These are phyloP conservation scores for Schrenkiella parvula DNA, from an alignment of 345 rosid species.

Conservation along the genomic window DNA sequence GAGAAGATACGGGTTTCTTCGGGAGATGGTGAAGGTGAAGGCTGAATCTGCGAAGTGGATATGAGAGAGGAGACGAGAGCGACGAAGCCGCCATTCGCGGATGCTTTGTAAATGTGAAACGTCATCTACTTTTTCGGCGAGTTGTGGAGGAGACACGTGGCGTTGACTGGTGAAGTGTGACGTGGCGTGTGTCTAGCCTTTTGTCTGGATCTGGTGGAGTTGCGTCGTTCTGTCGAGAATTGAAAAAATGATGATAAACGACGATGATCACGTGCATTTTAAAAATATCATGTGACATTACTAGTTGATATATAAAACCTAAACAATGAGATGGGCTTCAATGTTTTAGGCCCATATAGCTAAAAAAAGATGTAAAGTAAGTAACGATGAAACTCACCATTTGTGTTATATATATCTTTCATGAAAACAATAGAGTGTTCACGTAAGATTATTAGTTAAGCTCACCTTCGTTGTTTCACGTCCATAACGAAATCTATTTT, in stretches of 20 bases:
- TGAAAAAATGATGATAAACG: not conserved
- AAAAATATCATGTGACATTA: not conserved
- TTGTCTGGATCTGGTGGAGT: slow-evolving; percentile 29
- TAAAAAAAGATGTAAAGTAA: not conserved
- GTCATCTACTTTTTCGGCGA: not conserved
- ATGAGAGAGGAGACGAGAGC: slow-evolving; percentile 20
- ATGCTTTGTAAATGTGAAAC: slow-evolving; percentile 16
- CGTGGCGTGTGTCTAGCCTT: slow-evolving; percentile 32
- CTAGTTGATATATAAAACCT: not conserved
- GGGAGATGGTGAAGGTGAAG: not conserved
- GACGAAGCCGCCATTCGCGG: slow-evolving; percentile 26
- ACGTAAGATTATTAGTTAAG: too few species aligned
- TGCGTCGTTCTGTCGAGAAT: not conserved
- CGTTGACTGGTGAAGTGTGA: not conserved
- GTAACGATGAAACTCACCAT: too few species aligned
- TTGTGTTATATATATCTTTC: too few species aligned
- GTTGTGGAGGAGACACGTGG: slow-evolving; percentile 15
- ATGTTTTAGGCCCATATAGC: not conserved
- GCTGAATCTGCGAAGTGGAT: slow-evolving; percentile 20
- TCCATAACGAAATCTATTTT: too few species aligned
- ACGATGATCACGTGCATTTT: not conserved
- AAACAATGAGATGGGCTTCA: not conserved
- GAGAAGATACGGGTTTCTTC: not conserved
- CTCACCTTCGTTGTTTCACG: too few species aligned
- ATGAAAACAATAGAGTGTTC: too few species aligned